Evolutionary conservation across 2,329 filamentous ascomycete genomes (phyloP), one percentile per base, ranked within the genome.

Genomic region (Pseudopyrenochaeta lycopersici): DNA sequence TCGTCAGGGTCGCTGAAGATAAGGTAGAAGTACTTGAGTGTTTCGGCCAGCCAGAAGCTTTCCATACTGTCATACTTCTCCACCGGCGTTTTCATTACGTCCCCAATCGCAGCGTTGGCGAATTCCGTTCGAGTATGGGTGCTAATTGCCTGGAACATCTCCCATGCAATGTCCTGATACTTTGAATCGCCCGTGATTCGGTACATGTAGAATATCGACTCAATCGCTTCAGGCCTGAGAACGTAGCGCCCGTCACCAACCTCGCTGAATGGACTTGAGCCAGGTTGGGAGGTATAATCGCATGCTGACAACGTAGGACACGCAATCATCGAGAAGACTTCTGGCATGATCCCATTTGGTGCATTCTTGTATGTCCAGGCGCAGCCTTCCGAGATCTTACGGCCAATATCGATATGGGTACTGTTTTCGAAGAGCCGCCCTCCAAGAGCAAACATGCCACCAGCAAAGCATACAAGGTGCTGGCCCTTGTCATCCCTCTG

Each of bases 381-480:
- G 66, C 85, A 88, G 10, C 82, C 84, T 48, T 88, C 81, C 0
- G 84, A 84, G 42, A 88, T 73, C 61, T 85, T 83, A 43, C 78
- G 76, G 15, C 83, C 85, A 42, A 86, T 78, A 1, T 80, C 75
- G 58, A 88, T 71, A 62, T 88, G 84, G 7, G 74, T 74, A 1
- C 78, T 72, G 14, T 83, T 76, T 7, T 79, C 74, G 67, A 86
- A 86, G 2, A 87, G 67, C 59, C 81, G 82, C 35, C 84, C 81
- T 18, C 84, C 85, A 1, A 88, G 73, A 1, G 81, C 85, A 53
- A 86, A 81, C 85, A 87, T 88, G 38, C 84, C 85, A 9, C 85
- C 85, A 4, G 81, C 77, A 64, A 85, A 88, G 73, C 85, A 88
- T 15, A 78, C 79, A 12, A 87, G 77, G 69, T 88, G 85, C 46